Evolutionary conservation across 306 rosid genomes (phyloP).

Genomic region (Spatholobus suberectus): DNA sequence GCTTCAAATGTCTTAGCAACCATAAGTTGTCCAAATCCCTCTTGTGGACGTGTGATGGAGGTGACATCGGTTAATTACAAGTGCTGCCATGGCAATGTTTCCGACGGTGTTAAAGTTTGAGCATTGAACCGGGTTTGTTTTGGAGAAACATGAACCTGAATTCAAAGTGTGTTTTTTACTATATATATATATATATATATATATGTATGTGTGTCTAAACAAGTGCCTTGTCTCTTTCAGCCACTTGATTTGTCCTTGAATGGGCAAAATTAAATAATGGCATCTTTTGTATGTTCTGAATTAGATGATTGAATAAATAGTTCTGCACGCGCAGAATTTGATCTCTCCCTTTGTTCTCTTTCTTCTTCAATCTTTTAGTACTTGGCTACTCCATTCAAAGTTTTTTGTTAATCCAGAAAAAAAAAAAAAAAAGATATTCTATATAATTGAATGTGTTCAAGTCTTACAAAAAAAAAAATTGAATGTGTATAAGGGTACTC

Average conservation of each 20-base stretch:
- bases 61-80: slow-evolving; percentile 30
- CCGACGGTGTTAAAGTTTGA: background rate
- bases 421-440: too few species aligned
- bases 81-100: slow-evolving; percentile 28
- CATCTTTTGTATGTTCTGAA: background rate
- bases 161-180: background rate
- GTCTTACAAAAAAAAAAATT: too few species aligned
- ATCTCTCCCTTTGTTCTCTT: background rate
- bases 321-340: background rate
- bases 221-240: background rate
- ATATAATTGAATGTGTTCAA: too few species aligned
- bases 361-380: background rate
- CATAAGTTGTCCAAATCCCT: slow-evolving; percentile 34
- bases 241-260: background rate
- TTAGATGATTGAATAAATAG: slow-evolving; percentile 5
- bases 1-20: slow-evolving; percentile 22
- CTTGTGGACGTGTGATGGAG: slow-evolving; percentile 36
- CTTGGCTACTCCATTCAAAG: background rate
- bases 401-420: too few species aligned
- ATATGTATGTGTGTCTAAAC: background rate
- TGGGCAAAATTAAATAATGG: slow-evolving; percentile 23
- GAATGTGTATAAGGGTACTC: too few species aligned
- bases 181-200: background rate
- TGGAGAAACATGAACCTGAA: background rate
- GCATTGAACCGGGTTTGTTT: background rate